These are phyloP conservation scores for Salix dunnii DNA, from an alignment of 345 rosid genomes.

Conservation along the genomic window DNA sequence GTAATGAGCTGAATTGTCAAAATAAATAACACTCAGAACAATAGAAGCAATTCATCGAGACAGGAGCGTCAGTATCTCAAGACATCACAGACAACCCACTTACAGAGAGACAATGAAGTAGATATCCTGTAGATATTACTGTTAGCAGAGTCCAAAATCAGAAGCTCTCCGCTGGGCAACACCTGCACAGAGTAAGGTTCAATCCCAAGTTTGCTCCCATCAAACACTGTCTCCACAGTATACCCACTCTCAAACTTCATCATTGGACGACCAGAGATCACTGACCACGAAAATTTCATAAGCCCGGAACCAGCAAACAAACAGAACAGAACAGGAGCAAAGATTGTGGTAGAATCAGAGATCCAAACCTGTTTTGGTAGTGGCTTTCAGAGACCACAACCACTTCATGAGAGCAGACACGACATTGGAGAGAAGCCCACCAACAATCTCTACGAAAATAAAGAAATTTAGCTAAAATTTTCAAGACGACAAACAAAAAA, in stretches of 20 bases:
- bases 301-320: not conserved
- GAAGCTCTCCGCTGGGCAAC: conserved; percentile 77
- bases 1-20: not conserved
- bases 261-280: conserved; percentile 77
- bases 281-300: conserved; percentile 31
- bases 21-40: not conserved
- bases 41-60: not conserved
- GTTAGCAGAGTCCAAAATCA: conserved; percentile 83
- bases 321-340: not conserved
- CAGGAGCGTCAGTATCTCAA: not conserved
- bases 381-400: conserved; percentile 87
- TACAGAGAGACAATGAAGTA: conserved; percentile 80
- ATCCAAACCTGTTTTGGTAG: conserved; percentile 80
- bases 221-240: conserved; percentile 92
- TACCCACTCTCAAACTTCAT: conserved; percentile 97
- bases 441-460: conserved; percentile 66
- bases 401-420: conserved; percentile 73
- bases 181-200: conserved; percentile 86
- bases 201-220: conserved; percentile 93
- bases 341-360: conserved; percentile 18
- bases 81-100: conserved; percentile 28
- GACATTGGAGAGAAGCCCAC: conserved; percentile 68
- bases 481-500: not conserved
- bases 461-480: not conserved
- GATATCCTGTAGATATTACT: conserved; percentile 91